These are phyloP conservation scores for Vicia sativa DNA, from an alignment of 306 rosid species.

Conservation along the genomic window DNA sequence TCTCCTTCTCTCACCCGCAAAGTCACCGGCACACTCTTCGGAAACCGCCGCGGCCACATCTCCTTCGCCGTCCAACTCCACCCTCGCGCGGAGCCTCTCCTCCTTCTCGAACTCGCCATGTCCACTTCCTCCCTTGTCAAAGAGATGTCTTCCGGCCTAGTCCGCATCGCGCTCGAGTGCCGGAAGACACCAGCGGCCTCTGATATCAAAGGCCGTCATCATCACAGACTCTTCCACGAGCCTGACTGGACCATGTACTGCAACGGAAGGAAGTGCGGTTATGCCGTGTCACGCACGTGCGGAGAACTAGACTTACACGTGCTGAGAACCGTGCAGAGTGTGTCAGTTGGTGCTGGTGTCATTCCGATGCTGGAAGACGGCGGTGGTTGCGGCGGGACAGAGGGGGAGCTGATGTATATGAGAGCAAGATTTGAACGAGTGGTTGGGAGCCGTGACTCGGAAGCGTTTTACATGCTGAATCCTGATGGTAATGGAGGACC, in stretches of 20 bases:
- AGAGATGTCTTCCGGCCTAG: slow-evolving; percentile 93
- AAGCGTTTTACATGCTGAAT: slow-evolving; percentile 93
- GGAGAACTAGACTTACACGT: slow-evolving; percentile 74
- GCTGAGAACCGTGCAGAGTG: slow-evolving; percentile 66
- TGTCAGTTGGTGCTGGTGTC: slow-evolving; percentile 91
- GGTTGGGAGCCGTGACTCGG: slow-evolving; percentile 95
- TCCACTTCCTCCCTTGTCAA: slow-evolving; percentile 77
- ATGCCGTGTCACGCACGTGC: slow-evolving; percentile 65
- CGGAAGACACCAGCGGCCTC: slow-evolving; percentile 41
- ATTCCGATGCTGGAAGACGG: slow-evolving; percentile 69
- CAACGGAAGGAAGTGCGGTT: slow-evolving; percentile 79
- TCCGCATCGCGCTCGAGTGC: slow-evolving; percentile 82
- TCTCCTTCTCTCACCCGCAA: slow-evolving; percentile 60
- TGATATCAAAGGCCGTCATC: not conserved
- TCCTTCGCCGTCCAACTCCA: slow-evolving; percentile 88
- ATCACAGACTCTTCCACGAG: slow-evolving; percentile 63
- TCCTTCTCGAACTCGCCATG: slow-evolving; percentile 76
- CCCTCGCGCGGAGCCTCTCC: slow-evolving; percentile 65
- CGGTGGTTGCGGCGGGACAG: slow-evolving; percentile 39
- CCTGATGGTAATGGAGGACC: slow-evolving; percentile 92
- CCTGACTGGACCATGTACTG: slow-evolving; percentile 89
- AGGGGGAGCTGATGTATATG: slow-evolving; percentile 94
- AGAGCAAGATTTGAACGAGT: slow-evolving; percentile 92
- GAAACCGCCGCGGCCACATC: slow-evolving; percentile 83
- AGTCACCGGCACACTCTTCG: slow-evolving; percentile 93